These are phyloP conservation scores for Chrysanthemum lavandulifolium DNA, from an alignment of 129 eudicot species.

Conservation along the genomic window DNA sequence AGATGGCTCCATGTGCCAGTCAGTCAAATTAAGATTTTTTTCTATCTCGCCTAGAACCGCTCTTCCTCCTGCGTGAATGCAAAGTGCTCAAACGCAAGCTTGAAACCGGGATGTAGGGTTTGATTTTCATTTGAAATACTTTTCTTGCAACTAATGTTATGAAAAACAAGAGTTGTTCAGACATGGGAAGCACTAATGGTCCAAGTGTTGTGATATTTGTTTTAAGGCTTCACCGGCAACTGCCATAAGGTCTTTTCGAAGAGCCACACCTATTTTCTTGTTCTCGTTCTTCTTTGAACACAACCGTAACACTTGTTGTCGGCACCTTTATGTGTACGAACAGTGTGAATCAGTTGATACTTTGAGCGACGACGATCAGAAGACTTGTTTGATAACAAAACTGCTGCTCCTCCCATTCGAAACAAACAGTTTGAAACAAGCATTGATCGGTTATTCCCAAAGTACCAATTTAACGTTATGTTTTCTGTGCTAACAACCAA, in stretches of 20 bases:
- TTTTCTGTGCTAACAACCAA: constrained; percentile 60
- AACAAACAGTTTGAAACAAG: constrained; percentile 70
- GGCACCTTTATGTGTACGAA: constrained; percentile 58
- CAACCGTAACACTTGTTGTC: constrained; percentile 58
- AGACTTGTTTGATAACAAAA: constrained; percentile 49
- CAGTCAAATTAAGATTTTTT: constrained; percentile 51
- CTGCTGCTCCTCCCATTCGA: constrained; percentile 66
- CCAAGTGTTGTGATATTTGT: constrained; percentile 63
- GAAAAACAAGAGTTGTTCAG: constrained; percentile 50
- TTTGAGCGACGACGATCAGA: constrained; percentile 43
- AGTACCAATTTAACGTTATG: constrained; percentile 60
- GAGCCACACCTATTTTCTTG: constrained; percentile 53
- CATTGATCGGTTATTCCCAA: constrained; percentile 71
- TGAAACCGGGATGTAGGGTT: constrained; percentile 65
- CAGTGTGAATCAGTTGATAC: constrained; percentile 54
- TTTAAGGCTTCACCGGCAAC: constrained; percentile 61
- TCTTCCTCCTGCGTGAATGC: constrained; percentile 71
- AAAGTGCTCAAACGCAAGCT: constrained; percentile 61
- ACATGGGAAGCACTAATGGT: constrained; percentile 49
- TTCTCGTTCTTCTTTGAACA: constrained; percentile 58
- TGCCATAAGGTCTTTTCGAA: constrained; percentile 60
- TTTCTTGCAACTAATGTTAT: constrained; percentile 55
- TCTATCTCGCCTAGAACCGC: constrained; percentile 71
- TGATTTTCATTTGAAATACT: constrained; percentile 49
- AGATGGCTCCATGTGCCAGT: constrained; percentile 64